phyloP scores from a whole-genome alignment of 345 rosid species.

The Syzygium grande region DNA sequence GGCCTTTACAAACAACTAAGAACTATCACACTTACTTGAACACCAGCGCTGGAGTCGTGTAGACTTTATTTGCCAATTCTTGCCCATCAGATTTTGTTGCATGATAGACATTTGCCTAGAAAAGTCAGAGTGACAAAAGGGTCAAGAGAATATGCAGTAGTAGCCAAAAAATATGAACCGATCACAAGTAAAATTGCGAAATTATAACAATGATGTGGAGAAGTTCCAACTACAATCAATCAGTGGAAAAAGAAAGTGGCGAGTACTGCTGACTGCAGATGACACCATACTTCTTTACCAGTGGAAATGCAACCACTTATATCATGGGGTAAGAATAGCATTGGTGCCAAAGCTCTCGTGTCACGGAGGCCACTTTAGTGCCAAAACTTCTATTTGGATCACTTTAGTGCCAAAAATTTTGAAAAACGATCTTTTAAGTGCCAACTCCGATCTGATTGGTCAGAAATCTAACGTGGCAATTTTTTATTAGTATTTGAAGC shows the following conservation, averaged over 20 bases:
- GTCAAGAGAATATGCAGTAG: not conserved
- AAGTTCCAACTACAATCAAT: not conserved
- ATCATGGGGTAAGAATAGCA: too few species aligned
- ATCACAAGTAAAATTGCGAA: not conserved
- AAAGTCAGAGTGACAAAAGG: not conserved
- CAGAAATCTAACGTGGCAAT: too few species aligned
- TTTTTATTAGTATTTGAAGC: too few species aligned
- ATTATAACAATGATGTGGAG: not conserved
- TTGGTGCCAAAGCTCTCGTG: too few species aligned
- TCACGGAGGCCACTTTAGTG: too few species aligned
- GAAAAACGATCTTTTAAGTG: too few species aligned
- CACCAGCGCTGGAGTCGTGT: conserved; percentile 74
- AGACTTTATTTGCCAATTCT: conserved; percentile 80
- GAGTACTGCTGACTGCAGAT: accelerated
- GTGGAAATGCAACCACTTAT: conserved; percentile 88
- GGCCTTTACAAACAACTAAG: not conserved
- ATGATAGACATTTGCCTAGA: conserved; percentile 84
- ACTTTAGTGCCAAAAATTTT: too few species aligned
- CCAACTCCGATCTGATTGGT: too few species aligned
- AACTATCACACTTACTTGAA: conserved; percentile 52
- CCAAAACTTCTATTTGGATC: too few species aligned
- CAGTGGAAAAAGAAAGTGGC: not conserved
- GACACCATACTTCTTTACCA: conserved; percentile 63
- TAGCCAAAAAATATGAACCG: not conserved
- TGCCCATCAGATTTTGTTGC: conserved; percentile 75